These are phyloP conservation scores for Paraphoma sp. DNA, from an alignment of 2,329 filamentous ascomycete species.

Conservation along the genomic window DNA sequence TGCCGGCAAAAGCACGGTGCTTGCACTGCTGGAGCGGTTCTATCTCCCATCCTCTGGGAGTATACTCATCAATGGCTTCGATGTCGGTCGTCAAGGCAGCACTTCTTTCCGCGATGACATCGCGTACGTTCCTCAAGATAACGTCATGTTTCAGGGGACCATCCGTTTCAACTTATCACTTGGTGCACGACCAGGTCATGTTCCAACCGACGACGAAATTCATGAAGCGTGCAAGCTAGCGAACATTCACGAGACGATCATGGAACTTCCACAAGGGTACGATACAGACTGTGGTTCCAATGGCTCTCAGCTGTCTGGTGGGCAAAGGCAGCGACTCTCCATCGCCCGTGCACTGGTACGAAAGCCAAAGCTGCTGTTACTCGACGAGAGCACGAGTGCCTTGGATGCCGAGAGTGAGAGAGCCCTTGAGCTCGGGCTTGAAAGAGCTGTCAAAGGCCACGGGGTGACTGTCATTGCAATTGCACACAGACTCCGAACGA, in stretches of 20 bases:
- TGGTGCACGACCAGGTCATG: slow-evolving; percentile 60
- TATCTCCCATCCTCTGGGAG: slow-evolving; percentile 59
- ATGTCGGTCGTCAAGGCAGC: slow-evolving; percentile 51
- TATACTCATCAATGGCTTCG: slow-evolving; percentile 60
- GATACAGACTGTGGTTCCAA: slow-evolving; percentile 59
- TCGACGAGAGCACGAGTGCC: slow-evolving; percentile 53
- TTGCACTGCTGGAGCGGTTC: slow-evolving; percentile 61
- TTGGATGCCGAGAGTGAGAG: slow-evolving; percentile 53
- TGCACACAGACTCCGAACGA: slow-evolving; percentile 52
- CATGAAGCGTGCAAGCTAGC: slow-evolving; percentile 71
- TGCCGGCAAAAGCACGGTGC: slow-evolving; percentile 71
- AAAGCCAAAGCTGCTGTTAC: slow-evolving; percentile 49
- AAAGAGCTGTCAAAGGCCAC: slow-evolving; percentile 42
- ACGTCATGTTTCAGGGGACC: slow-evolving; percentile 56
- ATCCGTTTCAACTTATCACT: slow-evolving; percentile 57
- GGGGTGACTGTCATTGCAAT: slow-evolving; percentile 54
- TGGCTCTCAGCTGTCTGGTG: slow-evolving; percentile 51
- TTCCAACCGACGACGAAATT: slow-evolving; percentile 66
- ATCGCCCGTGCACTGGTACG: slow-evolving; percentile 54
- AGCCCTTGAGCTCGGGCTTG: slow-evolving; percentile 49
- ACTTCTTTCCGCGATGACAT: slow-evolving; percentile 53
- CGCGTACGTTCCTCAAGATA: slow-evolving; percentile 56
- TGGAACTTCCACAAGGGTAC: slow-evolving; percentile 68
- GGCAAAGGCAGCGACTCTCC: slow-evolving; percentile 52
- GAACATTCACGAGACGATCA: slow-evolving; percentile 74